phyloP scores from a whole-genome alignment of 164 flowering plant species.

The Cinnamomum micranthum region DNA sequence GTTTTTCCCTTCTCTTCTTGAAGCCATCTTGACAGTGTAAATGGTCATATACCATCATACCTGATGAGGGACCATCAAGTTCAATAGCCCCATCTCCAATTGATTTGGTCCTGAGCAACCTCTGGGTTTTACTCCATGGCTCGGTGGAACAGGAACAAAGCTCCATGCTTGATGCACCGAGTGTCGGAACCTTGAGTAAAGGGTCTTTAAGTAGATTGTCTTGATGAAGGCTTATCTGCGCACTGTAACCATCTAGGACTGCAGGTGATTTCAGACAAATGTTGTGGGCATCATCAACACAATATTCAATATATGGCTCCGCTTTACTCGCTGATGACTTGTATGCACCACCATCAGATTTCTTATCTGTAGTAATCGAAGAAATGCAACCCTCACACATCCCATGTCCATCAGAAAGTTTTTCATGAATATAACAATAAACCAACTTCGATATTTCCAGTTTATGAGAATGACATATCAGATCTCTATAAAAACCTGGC shows the following conservation, averaged over 20 bases:
- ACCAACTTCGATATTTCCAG: constrained; percentile 54
- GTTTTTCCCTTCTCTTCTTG: constrained; percentile 42
- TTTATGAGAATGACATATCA: constrained; percentile 48
- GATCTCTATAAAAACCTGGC: constrained; percentile 51
- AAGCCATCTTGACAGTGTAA: constrained; percentile 27
- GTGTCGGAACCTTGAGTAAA: constrained; percentile 16
- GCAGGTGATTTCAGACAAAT: constrained; percentile 1
- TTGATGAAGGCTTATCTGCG: neutral
- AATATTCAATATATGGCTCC: constrained; percentile 51
- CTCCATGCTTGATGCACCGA: neutral
- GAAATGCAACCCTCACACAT: constrained; percentile 61
- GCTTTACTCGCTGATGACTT: constrained; percentile 35
- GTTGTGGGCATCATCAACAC: constrained; percentile 43
- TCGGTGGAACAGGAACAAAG: constrained; percentile 57
- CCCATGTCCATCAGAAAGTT: constrained; percentile 43
- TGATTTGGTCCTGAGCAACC: constrained; percentile 28
- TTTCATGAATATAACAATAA: constrained; percentile 45
- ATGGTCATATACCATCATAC: constrained; percentile 17
- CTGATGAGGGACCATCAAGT: constrained; percentile 42
- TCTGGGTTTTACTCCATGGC: constrained; percentile 36
- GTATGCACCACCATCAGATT: constrained; percentile 43
- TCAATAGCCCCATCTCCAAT: constrained; percentile 19
- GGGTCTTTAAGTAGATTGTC: constrained; percentile 11
- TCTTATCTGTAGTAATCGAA: constrained; percentile 33
- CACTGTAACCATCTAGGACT: neutral